These are phyloP conservation scores for Celoporthe dispersa DNA, from an alignment of 2,329 filamentous ascomycete species.

Conservation along the genomic window DNA sequence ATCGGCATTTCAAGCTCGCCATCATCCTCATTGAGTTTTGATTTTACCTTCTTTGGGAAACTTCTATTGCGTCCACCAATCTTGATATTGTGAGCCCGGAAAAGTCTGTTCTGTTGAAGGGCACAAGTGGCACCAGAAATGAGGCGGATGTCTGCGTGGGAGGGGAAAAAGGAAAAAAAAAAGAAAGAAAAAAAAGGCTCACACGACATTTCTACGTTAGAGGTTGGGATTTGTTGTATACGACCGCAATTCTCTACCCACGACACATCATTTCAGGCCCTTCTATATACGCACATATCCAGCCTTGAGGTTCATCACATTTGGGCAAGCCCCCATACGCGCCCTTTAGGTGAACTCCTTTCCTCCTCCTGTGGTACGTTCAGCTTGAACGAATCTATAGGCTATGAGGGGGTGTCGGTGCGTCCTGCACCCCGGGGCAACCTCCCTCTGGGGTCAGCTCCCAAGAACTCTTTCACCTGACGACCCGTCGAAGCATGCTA, in stretches of 20 bases:
- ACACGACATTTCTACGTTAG: no score
- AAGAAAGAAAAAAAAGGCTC: no score
- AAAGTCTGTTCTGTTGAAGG: background rate
- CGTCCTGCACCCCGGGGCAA: background rate
- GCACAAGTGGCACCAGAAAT: no score
- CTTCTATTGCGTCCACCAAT: no score
- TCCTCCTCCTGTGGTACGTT: background rate
- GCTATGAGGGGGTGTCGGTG: background rate
- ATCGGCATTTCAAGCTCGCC: background rate
- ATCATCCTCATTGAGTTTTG: background rate
- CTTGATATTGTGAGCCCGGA: background rate
- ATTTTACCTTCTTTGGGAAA: background rate
- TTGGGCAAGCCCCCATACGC: background rate
- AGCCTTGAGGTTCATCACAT: background rate
- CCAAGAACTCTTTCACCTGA: slow-evolving; percentile 18
- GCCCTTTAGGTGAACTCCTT: background rate
- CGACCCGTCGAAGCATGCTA: slow-evolving; percentile 34
- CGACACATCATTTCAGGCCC: no score
- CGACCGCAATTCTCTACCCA: background rate
- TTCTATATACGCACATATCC: background rate
- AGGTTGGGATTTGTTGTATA: background rate
- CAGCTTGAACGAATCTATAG: background rate
- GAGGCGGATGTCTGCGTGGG: no score
- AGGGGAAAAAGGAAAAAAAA: no score
- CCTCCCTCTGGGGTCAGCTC: background rate